Percentiles rank a stretch among this genome's conserved stretches.
Conservation (phyloP, 108 stramenopile genomes). For the Cyclotella kingstonii region DNA sequence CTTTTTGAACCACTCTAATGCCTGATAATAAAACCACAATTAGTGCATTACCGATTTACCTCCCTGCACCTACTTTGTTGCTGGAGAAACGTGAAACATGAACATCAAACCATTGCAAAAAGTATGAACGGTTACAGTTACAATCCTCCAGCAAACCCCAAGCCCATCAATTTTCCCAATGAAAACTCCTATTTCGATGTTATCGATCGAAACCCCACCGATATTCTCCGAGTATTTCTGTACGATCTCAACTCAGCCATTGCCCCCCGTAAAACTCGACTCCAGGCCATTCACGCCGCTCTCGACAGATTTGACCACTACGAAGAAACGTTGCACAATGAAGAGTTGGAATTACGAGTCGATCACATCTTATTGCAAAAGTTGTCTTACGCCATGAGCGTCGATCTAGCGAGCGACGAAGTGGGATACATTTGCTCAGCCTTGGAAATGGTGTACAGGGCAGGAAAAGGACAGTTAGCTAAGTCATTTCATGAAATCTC, state of each 20-base stretch:
- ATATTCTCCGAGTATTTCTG: conserved; percentile 40
- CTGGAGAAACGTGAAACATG: no score
- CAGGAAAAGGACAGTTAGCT: conserved; percentile 28
- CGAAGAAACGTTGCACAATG: conserved; percentile 42
- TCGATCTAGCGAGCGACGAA: conserved; percentile 31
- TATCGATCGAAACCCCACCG: conserved; percentile 20
- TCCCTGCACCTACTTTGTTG: no score
- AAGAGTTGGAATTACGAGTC: conserved; percentile 49
- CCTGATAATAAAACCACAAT: no score
- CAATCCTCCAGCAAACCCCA: no score
- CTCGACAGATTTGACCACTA: conserved; percentile 53
- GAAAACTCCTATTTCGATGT: neutral
- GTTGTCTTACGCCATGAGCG: conserved; percentile 35
- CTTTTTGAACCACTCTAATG: no score
- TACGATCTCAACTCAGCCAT: conserved; percentile 55
- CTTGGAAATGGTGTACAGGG: conserved; percentile 49
- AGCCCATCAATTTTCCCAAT: neutral
- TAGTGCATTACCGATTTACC: no score
- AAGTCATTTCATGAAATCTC: conserved; percentile 44
- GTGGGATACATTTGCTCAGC: conserved; percentile 47
- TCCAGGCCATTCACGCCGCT: conserved; percentile 42
- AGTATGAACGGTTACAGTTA: no score
- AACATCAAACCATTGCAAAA: no score
- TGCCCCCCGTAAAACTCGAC: conserved; percentile 41
- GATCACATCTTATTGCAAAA: conserved; percentile 53